Percentiles rank a stretch among this genome's conserved stretches.
phyloP scores from a whole-genome alignment of 805 yeast species.

The Saitoella complicata region DNA sequence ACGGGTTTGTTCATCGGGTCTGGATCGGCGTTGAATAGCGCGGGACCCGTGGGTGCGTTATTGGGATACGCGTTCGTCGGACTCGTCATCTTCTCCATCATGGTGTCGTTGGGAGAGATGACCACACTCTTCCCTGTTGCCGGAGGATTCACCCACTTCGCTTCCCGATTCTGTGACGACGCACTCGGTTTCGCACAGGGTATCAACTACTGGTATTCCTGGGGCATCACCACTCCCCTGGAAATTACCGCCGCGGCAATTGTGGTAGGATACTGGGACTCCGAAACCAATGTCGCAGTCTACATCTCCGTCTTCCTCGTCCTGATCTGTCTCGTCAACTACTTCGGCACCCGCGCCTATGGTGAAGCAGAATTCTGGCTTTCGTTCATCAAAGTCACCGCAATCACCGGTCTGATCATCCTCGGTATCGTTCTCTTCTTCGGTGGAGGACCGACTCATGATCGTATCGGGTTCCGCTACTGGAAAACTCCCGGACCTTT shows the following conservation, averaged over 20 bases:
- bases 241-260: constrained; percentile 70
- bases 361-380: constrained; percentile 38
- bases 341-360: constrained; percentile 31
- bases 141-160: constrained; percentile 35
- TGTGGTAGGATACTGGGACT: constrained; percentile 51
- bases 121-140: constrained; percentile 29
- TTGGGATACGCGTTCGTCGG: constrained; percentile 20
- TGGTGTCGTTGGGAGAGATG: constrained; percentile 3
- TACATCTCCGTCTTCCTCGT: constrained; percentile 35
- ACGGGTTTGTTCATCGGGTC: constrained; percentile 41
- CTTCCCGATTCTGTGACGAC: constrained; percentile 31
- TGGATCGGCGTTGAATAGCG: constrained; percentile 8
- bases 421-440: constrained; percentile 43
- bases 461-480: constrained; percentile 54
- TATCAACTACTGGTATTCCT: constrained; percentile 57
- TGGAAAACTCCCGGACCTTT: constrained; percentile 61
- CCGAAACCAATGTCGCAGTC: constrained; percentile 24
- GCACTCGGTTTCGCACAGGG: constrained; percentile 38
- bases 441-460: constrained; percentile 68
- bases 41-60: constrained; percentile 20
- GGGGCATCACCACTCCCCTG: constrained; percentile 56
- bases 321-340: constrained; percentile 27
- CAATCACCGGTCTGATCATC: constrained; percentile 51
- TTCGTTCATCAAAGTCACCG: constrained; percentile 45
- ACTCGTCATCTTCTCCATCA: constrained; percentile 10